Conservation (phyloP, 2,329 filamentous ascomycete species). For the Blastomyces silverae region DNA sequence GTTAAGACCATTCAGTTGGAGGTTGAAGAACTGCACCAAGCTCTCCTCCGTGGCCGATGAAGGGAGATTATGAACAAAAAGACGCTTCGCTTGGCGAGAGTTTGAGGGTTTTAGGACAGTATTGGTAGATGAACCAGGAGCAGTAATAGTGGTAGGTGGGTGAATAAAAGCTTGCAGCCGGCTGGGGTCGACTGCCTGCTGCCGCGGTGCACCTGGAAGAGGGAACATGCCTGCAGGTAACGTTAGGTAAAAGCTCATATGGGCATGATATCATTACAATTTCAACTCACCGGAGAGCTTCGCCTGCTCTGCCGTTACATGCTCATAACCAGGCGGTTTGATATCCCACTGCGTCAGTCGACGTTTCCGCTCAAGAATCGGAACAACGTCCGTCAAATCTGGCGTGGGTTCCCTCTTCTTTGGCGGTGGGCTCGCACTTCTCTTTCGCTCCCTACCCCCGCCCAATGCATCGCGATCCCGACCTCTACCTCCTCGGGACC, state of each 20-base stretch:
- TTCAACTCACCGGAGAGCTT: constrained; percentile 66
- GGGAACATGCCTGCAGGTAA: constrained; percentile 74
- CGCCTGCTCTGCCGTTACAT: constrained; percentile 95
- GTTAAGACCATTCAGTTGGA: constrained; percentile 94
- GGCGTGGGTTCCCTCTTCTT: constrained; percentile 95
- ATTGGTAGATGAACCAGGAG: constrained; percentile 54
- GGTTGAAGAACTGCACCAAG: constrained; percentile 81
- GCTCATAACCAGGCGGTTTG: constrained; percentile 96
- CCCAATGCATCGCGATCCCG: constrained; percentile 38
- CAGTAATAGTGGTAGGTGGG: constrained; percentile 54
- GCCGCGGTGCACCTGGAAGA: constrained; percentile 85
- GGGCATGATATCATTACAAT: constrained; percentile 10
- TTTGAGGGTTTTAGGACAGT: constrained; percentile 86
- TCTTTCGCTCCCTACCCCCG: constrained; percentile 52
- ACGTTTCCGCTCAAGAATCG: constrained; percentile 78
- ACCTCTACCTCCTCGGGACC: constrained; percentile 42
- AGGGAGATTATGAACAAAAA: constrained; percentile 81
- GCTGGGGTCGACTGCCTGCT: constrained; percentile 90
- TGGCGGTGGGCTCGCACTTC: constrained; percentile 70
- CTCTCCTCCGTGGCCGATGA: constrained; percentile 64
- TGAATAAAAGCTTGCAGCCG: constrained; percentile 95
- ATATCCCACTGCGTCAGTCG: constrained; percentile 99
- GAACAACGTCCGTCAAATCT: constrained; percentile 79
- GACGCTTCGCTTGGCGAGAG: constrained; percentile 85
- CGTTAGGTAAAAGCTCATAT: background rate